Evolutionary conservation across 2,329 filamentous ascomycete species (phyloP).

Genomic region (Ceratocystiopsis brevicomis): DNA sequence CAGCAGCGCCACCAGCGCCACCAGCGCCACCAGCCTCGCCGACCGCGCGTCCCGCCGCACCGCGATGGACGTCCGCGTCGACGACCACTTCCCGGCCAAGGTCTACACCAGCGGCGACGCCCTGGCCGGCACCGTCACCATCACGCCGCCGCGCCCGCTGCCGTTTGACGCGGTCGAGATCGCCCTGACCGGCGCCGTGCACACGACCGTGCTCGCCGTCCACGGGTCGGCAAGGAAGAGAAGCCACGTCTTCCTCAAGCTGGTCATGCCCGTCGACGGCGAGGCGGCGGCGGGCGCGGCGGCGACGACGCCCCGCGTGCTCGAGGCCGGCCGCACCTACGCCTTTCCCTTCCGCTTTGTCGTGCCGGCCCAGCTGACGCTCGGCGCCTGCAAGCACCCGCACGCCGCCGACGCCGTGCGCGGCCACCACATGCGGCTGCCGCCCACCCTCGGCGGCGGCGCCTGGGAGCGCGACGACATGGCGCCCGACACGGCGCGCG

Average conservation of each 20-base stretch:
- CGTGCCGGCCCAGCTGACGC: slow-evolving; percentile 36
- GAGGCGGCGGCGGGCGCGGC: slow-evolving; percentile 26
- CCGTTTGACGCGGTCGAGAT: slow-evolving; percentile 34
- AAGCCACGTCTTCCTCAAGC: slow-evolving; percentile 36
- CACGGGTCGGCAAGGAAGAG: slow-evolving; percentile 27
- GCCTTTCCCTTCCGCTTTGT: slow-evolving; percentile 40
- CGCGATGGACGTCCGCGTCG: slow-evolving; percentile 28
- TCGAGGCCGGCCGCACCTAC: slow-evolving; percentile 29
- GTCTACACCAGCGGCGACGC: slow-evolving; percentile 36
- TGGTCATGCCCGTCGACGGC: slow-evolving; percentile 33
- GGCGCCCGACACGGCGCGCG: slow-evolving; percentile 32
- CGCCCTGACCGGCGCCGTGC: slow-evolving; percentile 29
- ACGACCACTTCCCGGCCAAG: slow-evolving; percentile 34
- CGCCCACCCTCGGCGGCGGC: slow-evolving; percentile 25
- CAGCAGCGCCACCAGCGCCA: not conserved
- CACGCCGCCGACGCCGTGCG: slow-evolving; percentile 25
- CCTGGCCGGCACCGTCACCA: slow-evolving; percentile 28
- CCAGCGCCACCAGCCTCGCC: not conserved
- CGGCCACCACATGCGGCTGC: slow-evolving; percentile 33
- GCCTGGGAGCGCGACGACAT: slow-evolving; percentile 36
- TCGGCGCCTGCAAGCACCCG: slow-evolving; percentile 34
- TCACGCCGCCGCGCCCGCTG: slow-evolving; percentile 26
- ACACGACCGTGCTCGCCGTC: slow-evolving; percentile 32
- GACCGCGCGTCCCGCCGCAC: slow-evolving; percentile 15
- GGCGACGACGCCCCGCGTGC: slow-evolving; percentile 18